Conservation (phyloP, 139 green algal species). For the Tetraselmis chui region DNA sequence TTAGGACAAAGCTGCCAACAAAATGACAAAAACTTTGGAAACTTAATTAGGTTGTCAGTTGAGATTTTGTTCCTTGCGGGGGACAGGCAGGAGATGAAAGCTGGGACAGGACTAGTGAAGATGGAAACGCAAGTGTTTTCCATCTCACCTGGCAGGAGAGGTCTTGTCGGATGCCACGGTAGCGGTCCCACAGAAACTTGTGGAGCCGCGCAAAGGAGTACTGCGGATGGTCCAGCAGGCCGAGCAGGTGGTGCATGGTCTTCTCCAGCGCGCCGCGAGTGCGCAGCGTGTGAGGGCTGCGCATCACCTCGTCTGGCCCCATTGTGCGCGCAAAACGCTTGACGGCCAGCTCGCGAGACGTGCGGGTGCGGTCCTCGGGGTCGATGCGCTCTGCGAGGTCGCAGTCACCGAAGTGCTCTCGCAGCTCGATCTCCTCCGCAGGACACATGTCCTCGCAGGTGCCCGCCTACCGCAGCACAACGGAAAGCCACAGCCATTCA, state of each 20-base stretch:
- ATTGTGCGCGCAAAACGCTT: constrained; percentile 65
- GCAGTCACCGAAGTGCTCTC: constrained; percentile 44
- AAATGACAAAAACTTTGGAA: too few relatives aligned
- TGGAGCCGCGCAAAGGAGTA: constrained; percentile 44
- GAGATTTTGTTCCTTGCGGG: too few relatives aligned
- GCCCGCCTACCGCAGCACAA: constrained; percentile 29
- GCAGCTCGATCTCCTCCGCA: constrained; percentile 35
- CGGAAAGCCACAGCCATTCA: too few relatives aligned
- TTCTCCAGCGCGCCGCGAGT: constrained; percentile 49
- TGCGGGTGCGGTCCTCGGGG: constrained; percentile 26
- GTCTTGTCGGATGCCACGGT: constrained; percentile 67
- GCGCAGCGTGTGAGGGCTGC: constrained; percentile 48
- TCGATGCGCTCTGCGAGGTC: constrained; percentile 58
- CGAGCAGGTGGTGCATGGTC: constrained; percentile 68
- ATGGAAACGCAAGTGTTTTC: constrained; percentile 9
- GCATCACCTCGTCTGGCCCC: neutral
- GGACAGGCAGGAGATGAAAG: too few relatives aligned
- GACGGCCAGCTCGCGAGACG: constrained; percentile 44
- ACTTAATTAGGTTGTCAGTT: too few relatives aligned
- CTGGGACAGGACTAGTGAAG: too few relatives aligned
- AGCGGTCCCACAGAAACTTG: constrained; percentile 85
- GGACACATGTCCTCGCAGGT: constrained; percentile 70
- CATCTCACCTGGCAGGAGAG: constrained; percentile 61
- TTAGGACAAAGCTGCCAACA: too few relatives aligned
- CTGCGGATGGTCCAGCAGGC: constrained; percentile 46